Conservation (phyloP, 192 early-diverging fungal species). For the Entomortierella chlamydospora region DNA sequence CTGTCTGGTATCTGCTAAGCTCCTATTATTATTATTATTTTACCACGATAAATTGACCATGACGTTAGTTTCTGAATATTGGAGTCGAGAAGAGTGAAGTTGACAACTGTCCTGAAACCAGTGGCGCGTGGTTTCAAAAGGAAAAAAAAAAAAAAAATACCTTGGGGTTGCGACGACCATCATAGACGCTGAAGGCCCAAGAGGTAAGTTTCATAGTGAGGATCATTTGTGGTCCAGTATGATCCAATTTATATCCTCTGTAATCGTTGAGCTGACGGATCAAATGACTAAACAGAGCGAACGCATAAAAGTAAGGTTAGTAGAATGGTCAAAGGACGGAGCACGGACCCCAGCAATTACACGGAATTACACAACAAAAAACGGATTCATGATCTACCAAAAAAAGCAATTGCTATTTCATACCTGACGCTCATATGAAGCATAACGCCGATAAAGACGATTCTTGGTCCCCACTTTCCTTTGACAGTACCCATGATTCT, state of each 20-base stretch:
- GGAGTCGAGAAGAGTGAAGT: too few relatives aligned
- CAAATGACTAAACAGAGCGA: constrained; percentile 56
- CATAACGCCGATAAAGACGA: constrained; percentile 74
- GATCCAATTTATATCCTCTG: constrained; percentile 74
- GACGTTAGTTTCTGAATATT: too few relatives aligned
- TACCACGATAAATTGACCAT: too few relatives aligned
- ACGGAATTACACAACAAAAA: not conserved
- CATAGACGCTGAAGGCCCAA: constrained; percentile 86
- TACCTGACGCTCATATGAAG: constrained; percentile 71
- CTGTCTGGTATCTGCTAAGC: constrained; percentile 74
- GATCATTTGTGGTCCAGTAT: constrained; percentile 95
- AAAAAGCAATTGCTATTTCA: not conserved
- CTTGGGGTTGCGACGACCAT: constrained; percentile 69
- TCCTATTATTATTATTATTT: constrained; percentile 42
- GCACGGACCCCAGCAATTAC: not conserved
- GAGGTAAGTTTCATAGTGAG: constrained; percentile 92
- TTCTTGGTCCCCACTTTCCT: constrained; percentile 61
- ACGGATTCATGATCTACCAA: not conserved
- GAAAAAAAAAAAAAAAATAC: constrained; percentile 9
- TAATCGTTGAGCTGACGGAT: constrained; percentile 58
- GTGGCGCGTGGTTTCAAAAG: too few relatives aligned
- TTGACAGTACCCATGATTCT: constrained; percentile 59
- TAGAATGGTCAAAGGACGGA: not conserved
- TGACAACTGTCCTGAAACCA: too few relatives aligned
- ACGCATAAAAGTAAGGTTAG: not conserved